Conservation (phyloP, 768 basidiomycete species). For the Termitomyces eurrhizus region DNA sequence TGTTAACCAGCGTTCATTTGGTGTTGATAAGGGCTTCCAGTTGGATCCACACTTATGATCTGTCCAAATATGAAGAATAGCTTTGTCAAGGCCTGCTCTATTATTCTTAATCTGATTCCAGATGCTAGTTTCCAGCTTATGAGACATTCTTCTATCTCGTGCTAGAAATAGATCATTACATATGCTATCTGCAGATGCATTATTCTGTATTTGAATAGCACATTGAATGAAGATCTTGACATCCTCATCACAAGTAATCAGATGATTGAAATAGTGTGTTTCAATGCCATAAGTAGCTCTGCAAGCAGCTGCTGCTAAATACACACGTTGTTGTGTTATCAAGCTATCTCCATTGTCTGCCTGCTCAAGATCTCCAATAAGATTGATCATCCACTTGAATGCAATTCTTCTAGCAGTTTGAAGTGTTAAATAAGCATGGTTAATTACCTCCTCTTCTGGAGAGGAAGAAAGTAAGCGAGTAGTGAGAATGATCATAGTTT, state of each 20-base stretch:
- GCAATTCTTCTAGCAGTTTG: background rate
- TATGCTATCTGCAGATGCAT: background rate
- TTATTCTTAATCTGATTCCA: background rate
- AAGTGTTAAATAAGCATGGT: background rate
- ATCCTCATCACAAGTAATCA: background rate
- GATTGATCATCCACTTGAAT: background rate
- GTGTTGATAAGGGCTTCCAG: background rate
- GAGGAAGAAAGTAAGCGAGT: background rate
- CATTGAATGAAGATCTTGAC: background rate
- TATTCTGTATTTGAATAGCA: background rate
- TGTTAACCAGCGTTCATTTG: background rate
- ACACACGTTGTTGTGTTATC: background rate
- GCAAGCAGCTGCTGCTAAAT: background rate
- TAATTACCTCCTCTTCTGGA: background rate
- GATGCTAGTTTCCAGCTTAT: background rate
- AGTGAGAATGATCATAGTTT: background rate
- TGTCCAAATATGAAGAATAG: background rate
- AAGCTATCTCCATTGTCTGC: background rate
- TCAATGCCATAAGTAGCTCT: background rate
- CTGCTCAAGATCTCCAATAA: background rate
- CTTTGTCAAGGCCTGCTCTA: background rate
- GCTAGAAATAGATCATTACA: background rate
- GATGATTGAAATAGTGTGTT: background rate
- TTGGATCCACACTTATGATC: background rate
- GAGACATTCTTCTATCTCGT: background rate